phyloP scores from a whole-genome alignment of 2,329 filamentous ascomycete genomes.

The Cladosporium sphaerospermum region DNA sequence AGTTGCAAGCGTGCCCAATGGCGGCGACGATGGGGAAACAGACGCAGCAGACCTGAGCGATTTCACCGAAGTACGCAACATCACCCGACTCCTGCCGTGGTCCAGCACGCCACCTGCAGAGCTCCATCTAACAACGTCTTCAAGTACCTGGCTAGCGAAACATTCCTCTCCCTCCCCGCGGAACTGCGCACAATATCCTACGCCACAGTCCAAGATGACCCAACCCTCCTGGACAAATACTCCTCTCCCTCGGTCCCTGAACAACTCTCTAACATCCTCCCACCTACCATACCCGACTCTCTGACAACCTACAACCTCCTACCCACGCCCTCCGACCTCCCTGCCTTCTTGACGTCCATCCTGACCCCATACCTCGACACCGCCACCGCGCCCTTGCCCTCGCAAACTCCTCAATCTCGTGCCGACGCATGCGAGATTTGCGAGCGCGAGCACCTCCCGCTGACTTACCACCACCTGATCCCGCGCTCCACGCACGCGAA shows the following conservation, averaged over 20 bases:
- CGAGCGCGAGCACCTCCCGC: slow-evolving; percentile 62
- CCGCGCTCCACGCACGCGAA: slow-evolving; percentile 72
- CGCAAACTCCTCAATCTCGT: slow-evolving; percentile 50
- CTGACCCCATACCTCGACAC: slow-evolving; percentile 57
- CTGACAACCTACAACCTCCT: slow-evolving; percentile 62
- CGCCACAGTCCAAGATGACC: slow-evolving; percentile 46
- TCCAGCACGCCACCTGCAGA: no score
- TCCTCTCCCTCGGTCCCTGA: slow-evolving; percentile 46
- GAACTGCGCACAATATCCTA: slow-evolving; percentile 59
- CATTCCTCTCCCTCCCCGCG: slow-evolving; percentile 59
- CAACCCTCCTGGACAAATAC: slow-evolving; percentile 50
- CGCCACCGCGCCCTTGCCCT: slow-evolving; percentile 56
- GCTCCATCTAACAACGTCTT: neutral
- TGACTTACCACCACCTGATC: slow-evolving; percentile 82
- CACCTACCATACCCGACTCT: slow-evolving; percentile 59
- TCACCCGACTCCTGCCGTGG: no score
- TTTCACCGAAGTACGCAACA: slow-evolving; percentile 58
- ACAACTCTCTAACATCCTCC: slow-evolving; percentile 48
- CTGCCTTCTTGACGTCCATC: slow-evolving; percentile 56
- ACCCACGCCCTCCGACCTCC: slow-evolving; percentile 34
- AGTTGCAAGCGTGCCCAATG: slow-evolving; percentile 12
- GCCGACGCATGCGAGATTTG: slow-evolving; percentile 67
- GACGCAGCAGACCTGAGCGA: slow-evolving; percentile 67
- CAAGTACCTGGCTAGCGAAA: slow-evolving; percentile 63
- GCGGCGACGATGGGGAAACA: slow-evolving; percentile 18